Conservation (phyloP, 2,329 filamentous ascomycete genomes). For the Thyridium curvatum region DNA sequence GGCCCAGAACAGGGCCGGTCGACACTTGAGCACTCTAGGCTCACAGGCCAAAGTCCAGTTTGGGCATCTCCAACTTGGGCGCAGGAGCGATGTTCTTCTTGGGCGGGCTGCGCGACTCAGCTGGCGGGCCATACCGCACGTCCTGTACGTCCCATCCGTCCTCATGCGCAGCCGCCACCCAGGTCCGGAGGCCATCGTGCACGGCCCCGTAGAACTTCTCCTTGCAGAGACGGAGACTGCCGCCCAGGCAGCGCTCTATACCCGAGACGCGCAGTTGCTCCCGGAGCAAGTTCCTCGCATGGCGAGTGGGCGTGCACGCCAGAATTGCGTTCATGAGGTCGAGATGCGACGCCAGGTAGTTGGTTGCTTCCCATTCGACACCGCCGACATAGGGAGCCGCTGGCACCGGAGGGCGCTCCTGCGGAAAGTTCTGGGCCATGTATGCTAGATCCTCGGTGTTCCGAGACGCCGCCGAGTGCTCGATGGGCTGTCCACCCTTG, state of each 20-base stretch:
- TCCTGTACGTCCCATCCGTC: conserved; percentile 83
- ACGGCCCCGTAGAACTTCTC: conserved; percentile 95
- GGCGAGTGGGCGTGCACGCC: conserved; percentile 63
- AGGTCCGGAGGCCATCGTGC: conserved; percentile 81
- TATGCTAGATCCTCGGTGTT: conserved; percentile 35
- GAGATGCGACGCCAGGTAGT: conserved; percentile 87
- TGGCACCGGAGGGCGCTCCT: conserved; percentile 80
- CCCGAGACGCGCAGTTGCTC: conserved; percentile 73
- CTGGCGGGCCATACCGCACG: conserved; percentile 66
- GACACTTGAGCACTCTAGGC: neutral
- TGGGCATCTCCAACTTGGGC: conserved; percentile 57
- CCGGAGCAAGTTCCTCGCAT: conserved; percentile 67
- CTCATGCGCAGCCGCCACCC: conserved; percentile 80
- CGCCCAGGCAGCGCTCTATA: conserved; percentile 85
- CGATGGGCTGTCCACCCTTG: conserved; percentile 10
- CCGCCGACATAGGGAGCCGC: conserved; percentile 94
- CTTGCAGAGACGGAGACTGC: conserved; percentile 83
- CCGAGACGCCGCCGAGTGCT: neutral
- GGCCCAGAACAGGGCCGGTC: no score
- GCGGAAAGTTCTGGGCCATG: conserved; percentile 71
- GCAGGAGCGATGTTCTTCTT: conserved; percentile 47
- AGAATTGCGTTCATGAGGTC: conserved; percentile 89
- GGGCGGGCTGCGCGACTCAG: conserved; percentile 32
- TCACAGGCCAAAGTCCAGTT: conserved; percentile 39
- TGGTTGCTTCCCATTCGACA: conserved; percentile 98